These are phyloP conservation scores for Senecio squalidus DNA, from an alignment of 140 eudicot species.

Conservation along the genomic window DNA sequence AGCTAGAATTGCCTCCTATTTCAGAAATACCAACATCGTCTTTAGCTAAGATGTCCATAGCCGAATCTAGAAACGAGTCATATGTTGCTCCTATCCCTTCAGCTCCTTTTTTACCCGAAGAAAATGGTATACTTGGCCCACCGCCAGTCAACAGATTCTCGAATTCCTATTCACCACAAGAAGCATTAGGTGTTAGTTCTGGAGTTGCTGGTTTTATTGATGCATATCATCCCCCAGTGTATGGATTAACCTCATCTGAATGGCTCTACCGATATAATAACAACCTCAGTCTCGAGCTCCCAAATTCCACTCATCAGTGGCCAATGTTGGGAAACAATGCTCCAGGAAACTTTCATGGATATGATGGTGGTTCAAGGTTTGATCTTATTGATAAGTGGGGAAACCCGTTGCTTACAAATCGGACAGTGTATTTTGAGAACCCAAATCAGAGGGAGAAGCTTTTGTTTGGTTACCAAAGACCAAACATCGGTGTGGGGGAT, in stretches of 20 bases:
- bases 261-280: conserved; percentile 78
- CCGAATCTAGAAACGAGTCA: conserved; percentile 15
- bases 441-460: conserved; percentile 39
- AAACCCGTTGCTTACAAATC: conserved; percentile 41
- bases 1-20: conserved; percentile 53
- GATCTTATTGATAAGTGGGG: conserved; percentile 74
- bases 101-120: conserved; percentile 77
- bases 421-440: conserved; percentile 43
- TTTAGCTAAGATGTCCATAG: conserved; percentile 38
- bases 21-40: conserved; percentile 47
- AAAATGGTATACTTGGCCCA: conserved; percentile 62
- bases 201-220: conserved; percentile 44
- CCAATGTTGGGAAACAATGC: conserved; percentile 37
- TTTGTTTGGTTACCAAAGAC: conserved; percentile 44
- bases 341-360: conserved; percentile 29
- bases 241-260: conserved; percentile 81
- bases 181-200: conserved; percentile 30
- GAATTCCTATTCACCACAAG: conserved; percentile 25
- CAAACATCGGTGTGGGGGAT: conserved; percentile 15
- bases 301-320: conserved; percentile 24
- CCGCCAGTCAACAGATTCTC: conserved; percentile 42
- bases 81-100: conserved; percentile 68
- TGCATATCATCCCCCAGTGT: conserved; percentile 56
- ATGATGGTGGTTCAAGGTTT: conserved; percentile 45
- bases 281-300: conserved; percentile 42